Evolutionary conservation across 768 basidiomycete species (phyloP).

Genomic region (Suillus americanus): DNA sequence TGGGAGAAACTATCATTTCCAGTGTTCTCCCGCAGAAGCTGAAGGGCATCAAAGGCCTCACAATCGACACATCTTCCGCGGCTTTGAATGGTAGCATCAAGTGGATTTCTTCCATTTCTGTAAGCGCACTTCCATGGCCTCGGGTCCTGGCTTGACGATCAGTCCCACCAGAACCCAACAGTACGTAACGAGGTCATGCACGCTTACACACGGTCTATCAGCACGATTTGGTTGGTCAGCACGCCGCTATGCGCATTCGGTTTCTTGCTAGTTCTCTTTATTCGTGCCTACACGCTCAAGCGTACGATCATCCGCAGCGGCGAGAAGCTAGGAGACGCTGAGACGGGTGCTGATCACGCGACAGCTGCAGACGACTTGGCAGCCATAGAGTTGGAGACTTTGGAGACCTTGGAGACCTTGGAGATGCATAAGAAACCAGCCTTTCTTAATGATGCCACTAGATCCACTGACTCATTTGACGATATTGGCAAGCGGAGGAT

Average conservation of each 20-base stretch:
- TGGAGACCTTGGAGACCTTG: not conserved
- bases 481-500: conserved; percentile 2
- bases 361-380: not conserved
- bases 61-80: conserved; percentile 41
- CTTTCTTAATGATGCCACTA: conserved; percentile 2
- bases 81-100: conserved; percentile 48
- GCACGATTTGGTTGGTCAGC: conserved; percentile 41
- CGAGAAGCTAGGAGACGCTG: conserved; percentile 25
- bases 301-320: conserved; percentile 20
- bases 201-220: conserved; percentile 36
- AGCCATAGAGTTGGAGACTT: not conserved
- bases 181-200: conserved; percentile 34
- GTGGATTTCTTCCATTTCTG: conserved; percentile 37
- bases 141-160: not conserved
- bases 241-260: conserved; percentile 31
- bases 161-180: conserved; percentile 25
- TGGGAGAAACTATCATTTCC: conserved; percentile 71
- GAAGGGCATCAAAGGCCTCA: conserved; percentile 15
- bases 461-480: conserved; percentile 2
- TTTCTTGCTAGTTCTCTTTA: conserved; percentile 31
- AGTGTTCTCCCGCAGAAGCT: conserved; percentile 39
- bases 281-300: conserved; percentile 37
- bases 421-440: not conserved
- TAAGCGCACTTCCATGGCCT: conserved; percentile 1
- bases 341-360: conserved; percentile 20